These are phyloP conservation scores for Termitomyces sp. DNA, from an alignment of 1,284 basidiomycete genomes.

Conservation along the genomic window DNA sequence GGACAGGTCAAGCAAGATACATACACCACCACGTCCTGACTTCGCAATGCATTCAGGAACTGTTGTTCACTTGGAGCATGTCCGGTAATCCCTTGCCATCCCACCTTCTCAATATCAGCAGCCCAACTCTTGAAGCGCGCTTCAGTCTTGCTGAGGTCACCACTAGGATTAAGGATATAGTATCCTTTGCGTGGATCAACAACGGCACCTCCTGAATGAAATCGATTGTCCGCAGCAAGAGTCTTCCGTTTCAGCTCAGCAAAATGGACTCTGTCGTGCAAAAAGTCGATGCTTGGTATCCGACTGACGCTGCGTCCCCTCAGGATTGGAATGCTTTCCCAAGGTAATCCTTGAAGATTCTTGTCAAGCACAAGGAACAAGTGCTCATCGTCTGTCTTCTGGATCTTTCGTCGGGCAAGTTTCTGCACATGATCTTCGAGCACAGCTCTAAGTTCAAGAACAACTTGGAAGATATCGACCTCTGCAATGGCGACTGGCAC, in stretches of 20 bases:
- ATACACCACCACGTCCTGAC: conserved; percentile 81
- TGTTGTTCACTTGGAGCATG: conserved; percentile 78
- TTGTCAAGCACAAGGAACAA: conserved; percentile 90
- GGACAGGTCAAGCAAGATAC: conserved; percentile 31
- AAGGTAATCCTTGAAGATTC: conserved; percentile 85
- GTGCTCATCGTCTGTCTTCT: conserved; percentile 51
- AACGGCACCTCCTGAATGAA: conserved; percentile 37
- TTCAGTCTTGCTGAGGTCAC: conserved; percentile 85
- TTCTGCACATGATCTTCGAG: conserved; percentile 65
- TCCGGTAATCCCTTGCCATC: conserved; percentile 85
- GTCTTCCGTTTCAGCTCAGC: conserved; percentile 37
- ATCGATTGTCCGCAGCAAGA: conserved; percentile 8
- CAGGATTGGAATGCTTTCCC: conserved; percentile 92
- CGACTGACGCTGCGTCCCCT: conserved; percentile 85
- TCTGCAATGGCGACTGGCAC: conserved; percentile 87
- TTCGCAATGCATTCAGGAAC: conserved; percentile 63
- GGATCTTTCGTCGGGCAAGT: conserved; percentile 27
- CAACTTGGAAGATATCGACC: conserved; percentile 85
- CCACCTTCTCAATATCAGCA: conserved; percentile 57
- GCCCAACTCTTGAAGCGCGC: conserved; percentile 78
- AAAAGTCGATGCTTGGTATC: conserved; percentile 84
- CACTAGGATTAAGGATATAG: conserved; percentile 90
- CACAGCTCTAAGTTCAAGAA: conserved; percentile 64
- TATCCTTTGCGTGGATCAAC: conserved; percentile 70
- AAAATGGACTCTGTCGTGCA: conserved; percentile 76